Conservation (phyloP, 2,329 filamentous ascomycete species). For the Hypoxylon sp. region DNA sequence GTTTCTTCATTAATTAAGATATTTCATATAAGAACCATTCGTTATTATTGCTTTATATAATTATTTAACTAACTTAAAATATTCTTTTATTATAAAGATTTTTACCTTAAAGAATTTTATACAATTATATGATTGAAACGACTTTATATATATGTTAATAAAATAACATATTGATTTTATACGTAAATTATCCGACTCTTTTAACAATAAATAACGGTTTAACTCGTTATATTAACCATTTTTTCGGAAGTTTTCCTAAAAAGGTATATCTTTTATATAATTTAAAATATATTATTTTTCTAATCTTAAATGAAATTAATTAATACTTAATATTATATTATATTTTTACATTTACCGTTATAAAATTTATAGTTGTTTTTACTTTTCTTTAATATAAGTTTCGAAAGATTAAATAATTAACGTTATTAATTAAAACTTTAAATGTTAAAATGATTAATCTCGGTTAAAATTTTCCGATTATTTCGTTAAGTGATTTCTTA, state of each 20-base stretch:
- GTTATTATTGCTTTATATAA: conserved; percentile 2
- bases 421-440: too few species aligned
- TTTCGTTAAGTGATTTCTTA: background rate
- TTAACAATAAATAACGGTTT: background rate
- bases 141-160: background rate
- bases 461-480: background rate
- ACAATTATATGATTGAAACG: background rate
- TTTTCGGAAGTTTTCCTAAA: background rate
- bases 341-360: too few species aligned
- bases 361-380: too few species aligned
- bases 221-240: background rate
- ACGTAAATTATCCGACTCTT: background rate
- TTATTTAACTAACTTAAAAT: background rate
- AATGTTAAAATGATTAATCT: too few species aligned
- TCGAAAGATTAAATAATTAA: too few species aligned
- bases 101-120: too few species aligned
- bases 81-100: background rate
- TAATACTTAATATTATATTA: too few species aligned
- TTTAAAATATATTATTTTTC: too few species aligned
- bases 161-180: background rate
- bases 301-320: too few species aligned
- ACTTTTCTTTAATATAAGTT: too few species aligned
- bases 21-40: conserved; percentile 9
- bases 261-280: too few species aligned
- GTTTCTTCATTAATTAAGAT: background rate